Evolutionary conservation across 306 rosid genomes (phyloP), one percentile per base, ranked within the genome.

Genomic region (Chamaecrista fasciculata): DNA sequence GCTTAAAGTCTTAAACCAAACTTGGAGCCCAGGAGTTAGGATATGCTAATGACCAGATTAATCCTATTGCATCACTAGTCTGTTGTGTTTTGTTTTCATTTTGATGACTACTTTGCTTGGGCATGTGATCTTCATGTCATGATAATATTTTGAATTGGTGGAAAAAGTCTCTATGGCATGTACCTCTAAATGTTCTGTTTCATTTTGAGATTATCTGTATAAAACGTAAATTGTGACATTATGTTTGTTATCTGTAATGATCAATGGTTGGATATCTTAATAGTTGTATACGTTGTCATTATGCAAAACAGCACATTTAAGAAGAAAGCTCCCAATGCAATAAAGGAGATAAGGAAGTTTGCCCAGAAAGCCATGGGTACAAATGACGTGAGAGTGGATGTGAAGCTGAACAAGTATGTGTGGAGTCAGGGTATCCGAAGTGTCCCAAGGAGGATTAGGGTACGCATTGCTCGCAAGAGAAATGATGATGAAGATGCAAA

Each of bases 371-470:
- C 97, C 2, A 91, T 91, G 97, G 97, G 97, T 3, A 89, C 97
- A 1, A 80, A 77, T 70, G 97, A 91, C 6, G 97, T 89, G 1
- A 84, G 97, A 8, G 97, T 89, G 12, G 97, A 91, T 49, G 97
- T 91, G 74, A 91, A 91, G 84, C 80, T 91, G 74, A 91, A 91
- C 80, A 91, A 91, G 78, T 80, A 71, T 8, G 84, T 91, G 11
- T 91, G 97, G 97, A 91, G 96, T 83, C 83, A 89, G 78, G 97
- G 97, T 0, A 91, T 91, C 72, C 82, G 96, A 68, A 87, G 97
- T 66, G 97, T 91, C 37, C 97, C 97, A 1, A 89, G 96, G 78
- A 86, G 97, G 62, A 72, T 91, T 28, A 77, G 97, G 80, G 94
- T 91, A 10, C 94, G 97, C 2, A 77, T 91, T 76, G 94, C 96